Evolutionary conservation across 768 basidiomycete species (phyloP).

Genomic region (Tylopilus rubrobrunneus): DNA sequence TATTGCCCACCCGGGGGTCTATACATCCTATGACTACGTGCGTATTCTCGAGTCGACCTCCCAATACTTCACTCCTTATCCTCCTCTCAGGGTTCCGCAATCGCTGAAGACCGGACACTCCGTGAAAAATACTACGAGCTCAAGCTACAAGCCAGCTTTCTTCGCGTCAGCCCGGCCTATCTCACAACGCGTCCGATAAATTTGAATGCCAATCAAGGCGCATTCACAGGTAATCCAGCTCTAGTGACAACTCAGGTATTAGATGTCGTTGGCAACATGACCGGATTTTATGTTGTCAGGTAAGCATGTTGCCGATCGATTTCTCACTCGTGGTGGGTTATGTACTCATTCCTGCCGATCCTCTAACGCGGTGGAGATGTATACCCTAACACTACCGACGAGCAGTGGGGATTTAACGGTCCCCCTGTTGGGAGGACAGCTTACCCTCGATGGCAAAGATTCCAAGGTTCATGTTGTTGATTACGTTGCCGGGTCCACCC

Average conservation of each 20-base stretch:
- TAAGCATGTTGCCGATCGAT: not conserved
- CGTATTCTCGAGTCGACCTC: not conserved
- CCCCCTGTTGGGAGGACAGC: conserved; percentile 41
- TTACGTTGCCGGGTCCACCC: conserved; percentile 42
- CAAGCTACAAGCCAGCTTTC: conserved; percentile 49
- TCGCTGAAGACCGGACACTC: conserved; percentile 48
- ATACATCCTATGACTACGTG: conserved; percentile 61
- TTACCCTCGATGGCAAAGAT: conserved; percentile 47
- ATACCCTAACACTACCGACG: conserved; percentile 42
- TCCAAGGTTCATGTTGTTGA: conserved; percentile 52
- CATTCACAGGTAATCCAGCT: conserved; percentile 47
- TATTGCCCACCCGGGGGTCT: conserved; percentile 52
- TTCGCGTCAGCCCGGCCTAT: conserved; percentile 48
- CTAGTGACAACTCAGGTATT: conserved; percentile 47
- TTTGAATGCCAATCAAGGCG: conserved; percentile 36
- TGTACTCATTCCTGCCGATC: conserved; percentile 3
- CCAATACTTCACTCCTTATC: not conserved
- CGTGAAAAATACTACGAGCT: conserved; percentile 53
- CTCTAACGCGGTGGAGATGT: conserved; percentile 17
- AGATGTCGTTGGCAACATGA: conserved; percentile 45
- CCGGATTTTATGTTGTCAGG: conserved; percentile 43
- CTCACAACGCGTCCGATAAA: conserved; percentile 46
- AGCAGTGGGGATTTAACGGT: conserved; percentile 41
- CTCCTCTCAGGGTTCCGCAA: conserved; percentile 39
- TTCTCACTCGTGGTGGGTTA: not conserved